Base-by-base conservation (phyloP, 768 basidiomycete genomes). In the Lentinula guzmanii region DNA sequence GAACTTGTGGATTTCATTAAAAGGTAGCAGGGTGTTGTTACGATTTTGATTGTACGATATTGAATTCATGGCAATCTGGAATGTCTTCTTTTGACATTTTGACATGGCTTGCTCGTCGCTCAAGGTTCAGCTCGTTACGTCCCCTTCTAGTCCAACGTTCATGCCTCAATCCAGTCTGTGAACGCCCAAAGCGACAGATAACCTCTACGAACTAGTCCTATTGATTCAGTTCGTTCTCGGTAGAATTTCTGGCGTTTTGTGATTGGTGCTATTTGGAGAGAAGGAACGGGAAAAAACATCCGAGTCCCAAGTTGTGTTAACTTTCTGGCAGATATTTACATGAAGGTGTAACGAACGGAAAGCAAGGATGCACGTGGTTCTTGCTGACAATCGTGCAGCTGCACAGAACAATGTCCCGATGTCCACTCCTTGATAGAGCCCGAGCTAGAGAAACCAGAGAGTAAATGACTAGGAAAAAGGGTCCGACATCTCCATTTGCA, bases 1-100 rank as follows among this genome's bases (percentile, higher is more conserved):
- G 95, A 98, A 73, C 81, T 98, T 58, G 90, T 87, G 52, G 89
- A 91, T 15, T 85, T 93, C 68, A 91, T 92, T 75, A 91, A 89
- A 71, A 85, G 86, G 72, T 88, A 33, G 35, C 5, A 43, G 42
- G n/a, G 11, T 48, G 21, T 24, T 18, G 21, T 48, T 24, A 1
- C 21, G 46, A n/a, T n/a, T 16, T 8, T 48, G 46, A n/a, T 24
- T 24, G 46, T 48, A 24, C n/a, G 18, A 48, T 48, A 48, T 48
- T 8, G 16, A 21, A 48, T 48, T 10, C 21, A 48, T 48, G 8
- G 2, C 10, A n/a, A 21, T 48, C 46, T 48, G 46, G 46, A 48
- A 18, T 10, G 6, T 28, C 42, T n/a, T 13, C 13, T 48, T 48
- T 48, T 24, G 46, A 28, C 46, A 48, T 48, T 46, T 46, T 21